Evolutionary conservation across 306 rosid species (phyloP).

Genomic region (Corylus americana): DNA sequence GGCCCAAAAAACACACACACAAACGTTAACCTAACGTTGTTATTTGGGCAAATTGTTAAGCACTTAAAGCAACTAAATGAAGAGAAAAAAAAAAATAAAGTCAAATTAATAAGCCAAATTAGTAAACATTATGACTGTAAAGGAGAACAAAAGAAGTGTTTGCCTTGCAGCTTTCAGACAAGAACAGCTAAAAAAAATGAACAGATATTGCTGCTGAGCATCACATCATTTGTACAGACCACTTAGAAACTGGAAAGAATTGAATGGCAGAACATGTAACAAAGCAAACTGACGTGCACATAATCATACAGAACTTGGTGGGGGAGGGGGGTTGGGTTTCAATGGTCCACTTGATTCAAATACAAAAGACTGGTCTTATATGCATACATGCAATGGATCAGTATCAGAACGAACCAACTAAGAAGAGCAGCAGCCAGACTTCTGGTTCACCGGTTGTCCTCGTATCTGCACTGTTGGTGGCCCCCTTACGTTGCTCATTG

Average conservation of each 20-base stretch:
- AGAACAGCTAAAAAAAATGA: conserved; percentile 2
- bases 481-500: conserved; percentile 44
- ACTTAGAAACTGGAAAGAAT: conserved; percentile 39
- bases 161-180: conserved; percentile 6
- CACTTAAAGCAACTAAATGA: too few species aligned
- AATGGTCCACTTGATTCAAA: conserved; percentile 20
- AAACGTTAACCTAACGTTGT: too few species aligned
- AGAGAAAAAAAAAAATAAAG: too few species aligned
- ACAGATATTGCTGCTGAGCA: conserved; percentile 5
- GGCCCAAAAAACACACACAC: too few species aligned
- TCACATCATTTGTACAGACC: conserved; percentile 41
- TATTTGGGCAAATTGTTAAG: too few species aligned
- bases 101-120: neutral
- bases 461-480: conserved; percentile 58
- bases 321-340: neutral
- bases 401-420: conserved; percentile 21
- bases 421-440: conserved; percentile 64
- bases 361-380: conserved; percentile 10
- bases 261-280: conserved; percentile 13
- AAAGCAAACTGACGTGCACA: conserved; percentile 20
- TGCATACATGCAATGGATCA: conserved; percentile 16
- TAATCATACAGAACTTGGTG: conserved; percentile 10
- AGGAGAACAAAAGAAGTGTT: neutral
- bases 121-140: neutral
- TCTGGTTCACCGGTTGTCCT: conserved; percentile 63